Base-by-base conservation (phyloP, 2,329 filamentous ascomycete genomes). In the Cytospora piceicola region DNA sequence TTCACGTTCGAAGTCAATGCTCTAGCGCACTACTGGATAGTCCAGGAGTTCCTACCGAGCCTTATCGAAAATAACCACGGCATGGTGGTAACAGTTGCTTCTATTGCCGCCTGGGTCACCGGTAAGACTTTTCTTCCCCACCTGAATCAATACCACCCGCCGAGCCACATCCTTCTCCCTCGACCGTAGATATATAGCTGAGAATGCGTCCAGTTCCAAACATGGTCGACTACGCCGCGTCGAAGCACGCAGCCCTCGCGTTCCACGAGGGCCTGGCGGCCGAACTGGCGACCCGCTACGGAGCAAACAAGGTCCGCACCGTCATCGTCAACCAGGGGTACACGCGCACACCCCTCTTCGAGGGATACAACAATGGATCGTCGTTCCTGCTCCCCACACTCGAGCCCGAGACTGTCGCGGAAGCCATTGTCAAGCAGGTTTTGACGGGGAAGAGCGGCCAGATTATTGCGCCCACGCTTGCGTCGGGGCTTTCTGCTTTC, bases 1-100 rank as follows among this genome's bases (percentile, higher is more conserved):
- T 85, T 88, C 71, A 90, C 88, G 60, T 91, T 92, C 74, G 87
- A 88, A 66, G 87, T 93, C 71, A 93, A 93, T 77, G 80, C 87
- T 0, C 74, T 92, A 36, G 81, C 87, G 2, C 89, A 90, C 76
- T 91, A 86, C 79, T 88, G 83, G 80, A 81, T 88, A n/a, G 77
- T 83, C 8, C 84, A 87, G 72, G 83, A 88, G 65, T 92, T 92
- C 76, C 78, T 93, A 1, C 90, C 90, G 0, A 74, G 78, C 69
- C 90, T 93, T 83, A 76, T 89, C 60, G 73, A 76, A 9, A 73
- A 73, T 15, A 87, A 92, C 77, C 90, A 93, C 77, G 90, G 90
- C 67, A 90, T 90, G 82, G 75, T 93, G 51, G 88, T 92, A 27
- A 92, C 88, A 0, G 83, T 93, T 27, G 86, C 90, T 17, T 88